Percentiles rank a stretch among this genome's conserved stretches.
phyloP scores from a whole-genome alignment of 257 asterid genomes.

The Capsicum baccatum region DNA sequence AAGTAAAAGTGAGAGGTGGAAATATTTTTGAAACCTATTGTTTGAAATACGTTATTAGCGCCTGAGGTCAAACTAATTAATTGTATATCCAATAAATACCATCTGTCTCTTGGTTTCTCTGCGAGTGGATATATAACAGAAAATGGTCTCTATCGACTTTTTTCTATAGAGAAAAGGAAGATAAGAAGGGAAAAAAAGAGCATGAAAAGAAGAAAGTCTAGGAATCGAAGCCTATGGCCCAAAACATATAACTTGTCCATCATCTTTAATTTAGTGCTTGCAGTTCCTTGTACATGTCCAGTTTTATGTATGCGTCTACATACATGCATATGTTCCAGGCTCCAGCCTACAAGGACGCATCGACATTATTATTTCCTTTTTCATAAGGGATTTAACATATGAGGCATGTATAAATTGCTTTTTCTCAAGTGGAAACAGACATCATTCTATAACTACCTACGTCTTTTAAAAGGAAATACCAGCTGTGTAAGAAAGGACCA shows the following conservation, averaged over 20 bases:
- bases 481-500: not conserved
- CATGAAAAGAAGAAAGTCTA: not conserved
- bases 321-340: not conserved
- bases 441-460: not conserved
- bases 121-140: not conserved
- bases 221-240: not conserved
- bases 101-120: not conserved
- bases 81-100: not conserved
- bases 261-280: constrained; percentile 14
- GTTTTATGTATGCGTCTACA: not conserved
- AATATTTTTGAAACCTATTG: no score
- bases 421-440: constrained; percentile 18
- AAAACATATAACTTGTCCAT: not conserved
- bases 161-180: not conserved
- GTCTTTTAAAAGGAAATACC: not conserved
- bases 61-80: not conserved
- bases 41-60: no score
- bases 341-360: not conserved
- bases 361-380: constrained; percentile 20
- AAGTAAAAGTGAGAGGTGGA: no score
- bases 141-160: not conserved
- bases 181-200: no score
- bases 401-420: not conserved
- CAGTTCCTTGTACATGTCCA: constrained; percentile 7
- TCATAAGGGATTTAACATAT: not conserved